Base-by-base conservation (phyloP, 2,329 filamentous ascomycete species). In the Diatrype stigma region DNA sequence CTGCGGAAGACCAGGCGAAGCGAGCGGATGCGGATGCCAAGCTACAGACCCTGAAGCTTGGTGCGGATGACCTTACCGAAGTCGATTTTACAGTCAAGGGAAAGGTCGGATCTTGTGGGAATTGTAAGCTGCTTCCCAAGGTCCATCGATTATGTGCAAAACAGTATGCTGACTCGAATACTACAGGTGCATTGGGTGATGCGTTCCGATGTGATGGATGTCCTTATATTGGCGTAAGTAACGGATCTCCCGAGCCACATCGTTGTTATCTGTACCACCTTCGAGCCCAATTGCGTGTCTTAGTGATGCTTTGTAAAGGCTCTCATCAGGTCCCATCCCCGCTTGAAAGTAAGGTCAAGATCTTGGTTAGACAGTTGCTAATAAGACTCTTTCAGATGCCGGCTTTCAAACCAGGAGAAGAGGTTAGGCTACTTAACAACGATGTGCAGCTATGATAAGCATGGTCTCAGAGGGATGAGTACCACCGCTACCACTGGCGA, bases 81-180 rank as follows among this genome's bases (percentile, higher is more conserved):
- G 80, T 97, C 8, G 94, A 99, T 71, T 97, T 99, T 67, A 99
- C 94, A 1, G 90, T 97, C n/a, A 81, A 96, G 70, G 94, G 94
- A 61, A 97, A 96, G 75, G 89, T 93, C 6, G 93, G 94, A 49
- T 95, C 89, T 17, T 99, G 94, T 69, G 90, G 90, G 26, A 96
- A 93, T 72, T 97, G 32, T 40, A 23, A 37, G 21, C 19, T n/a
- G 21, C 14, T 11, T 22, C 2, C 10, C 19, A 30, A 10, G 6
- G 10, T 10, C 21, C 14, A 19, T 14, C 40, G 5, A 26, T 23
- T 5, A 3, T 8, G 10, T 23, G 22, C 40, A 4, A 37, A 17
- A 12, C 4, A 21, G 28, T 7, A 21, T n/a, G 12, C 14, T 40
- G 22, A 47, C 46, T 23, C 14, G 3, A 17, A 47, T 64, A 94